Conservation (phyloP, 2,329 filamentous ascomycete species). For the Coniochaeta ligniaria region DNA sequence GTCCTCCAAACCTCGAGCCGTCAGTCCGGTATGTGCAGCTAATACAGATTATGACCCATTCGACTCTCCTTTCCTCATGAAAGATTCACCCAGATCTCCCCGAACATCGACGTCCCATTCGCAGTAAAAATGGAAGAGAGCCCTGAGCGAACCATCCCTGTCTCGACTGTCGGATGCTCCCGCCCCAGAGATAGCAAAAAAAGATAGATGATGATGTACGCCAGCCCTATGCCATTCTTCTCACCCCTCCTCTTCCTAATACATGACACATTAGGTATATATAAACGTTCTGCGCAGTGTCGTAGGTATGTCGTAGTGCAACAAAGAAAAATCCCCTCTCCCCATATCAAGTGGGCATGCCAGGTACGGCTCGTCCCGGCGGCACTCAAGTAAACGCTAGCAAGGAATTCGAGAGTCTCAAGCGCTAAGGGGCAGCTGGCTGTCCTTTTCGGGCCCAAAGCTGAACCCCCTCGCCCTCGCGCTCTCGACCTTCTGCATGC, state of each 20-base stretch:
- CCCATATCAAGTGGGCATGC: neutral
- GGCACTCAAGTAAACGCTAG: neutral
- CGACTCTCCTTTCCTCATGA: neutral
- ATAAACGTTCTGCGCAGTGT: neutral
- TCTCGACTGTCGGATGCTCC: neutral
- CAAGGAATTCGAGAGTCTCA: conserved; percentile 2
- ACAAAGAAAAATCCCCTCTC: neutral
- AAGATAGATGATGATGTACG: neutral
- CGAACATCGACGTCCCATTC: neutral
- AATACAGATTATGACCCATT: neutral
- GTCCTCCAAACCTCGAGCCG: neutral
- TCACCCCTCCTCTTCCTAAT: conserved; percentile 12
- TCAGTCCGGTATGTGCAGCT: neutral
- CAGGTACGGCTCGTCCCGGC: neutral
- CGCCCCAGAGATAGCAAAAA: neutral
- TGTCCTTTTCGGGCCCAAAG: conserved; percentile 20
- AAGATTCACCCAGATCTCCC: neutral
- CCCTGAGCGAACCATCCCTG: neutral
- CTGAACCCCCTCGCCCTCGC: conserved; percentile 20
- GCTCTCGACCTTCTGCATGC: conserved; percentile 23
- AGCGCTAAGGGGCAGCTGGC: conserved; percentile 17
- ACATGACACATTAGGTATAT: conserved; percentile 3
- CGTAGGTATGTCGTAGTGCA: neutral
- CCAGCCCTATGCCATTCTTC: neutral
- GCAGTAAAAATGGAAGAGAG: neutral